Percentiles rank a stretch among this genome's conserved stretches.
These are phyloP conservation scores for Sporothrix globosa DNA, from an alignment of 2,329 filamentous ascomycete species.

Conservation along the genomic window DNA sequence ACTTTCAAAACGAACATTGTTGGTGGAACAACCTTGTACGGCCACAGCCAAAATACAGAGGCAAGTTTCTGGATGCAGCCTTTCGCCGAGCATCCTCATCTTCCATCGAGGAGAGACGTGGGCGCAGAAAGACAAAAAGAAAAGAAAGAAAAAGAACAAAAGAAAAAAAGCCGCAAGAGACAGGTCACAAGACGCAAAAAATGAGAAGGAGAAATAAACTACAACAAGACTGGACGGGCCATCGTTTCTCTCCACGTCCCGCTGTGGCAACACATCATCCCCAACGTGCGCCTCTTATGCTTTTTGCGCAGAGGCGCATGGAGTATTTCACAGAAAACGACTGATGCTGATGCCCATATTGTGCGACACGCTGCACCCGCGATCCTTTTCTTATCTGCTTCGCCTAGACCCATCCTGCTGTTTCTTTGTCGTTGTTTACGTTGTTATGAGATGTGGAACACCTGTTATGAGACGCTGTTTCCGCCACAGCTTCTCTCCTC, in stretches of 20 bases:
- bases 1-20: not conserved
- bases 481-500: too few relatives aligned
- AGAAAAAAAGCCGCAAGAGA: not conserved
- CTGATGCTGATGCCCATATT: not conserved
- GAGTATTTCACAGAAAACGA: not conserved
- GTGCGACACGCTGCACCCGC: too few relatives aligned
- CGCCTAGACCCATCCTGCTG: too few relatives aligned
- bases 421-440: too few relatives aligned
- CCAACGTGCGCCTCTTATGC: not conserved
- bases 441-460: too few relatives aligned
- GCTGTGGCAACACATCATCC: slow-evolving; percentile 2
- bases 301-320: too few relatives aligned
- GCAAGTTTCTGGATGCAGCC: not conserved
- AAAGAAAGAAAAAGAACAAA: not conserved
- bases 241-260: not conserved
- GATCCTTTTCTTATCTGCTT: too few relatives aligned
- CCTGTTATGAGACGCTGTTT: too few relatives aligned
- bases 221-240: not conserved
- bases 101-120: not conserved
- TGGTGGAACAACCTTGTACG: not conserved
- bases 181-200: slow-evolving; percentile 14
- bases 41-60: not conserved
- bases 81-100: not conserved
- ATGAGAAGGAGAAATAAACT: not conserved
- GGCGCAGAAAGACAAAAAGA: not conserved